Evolutionary conservation across 495 filamentous ascomycete species (phyloP).

Genomic region (Lophiotrema nucula): DNA sequence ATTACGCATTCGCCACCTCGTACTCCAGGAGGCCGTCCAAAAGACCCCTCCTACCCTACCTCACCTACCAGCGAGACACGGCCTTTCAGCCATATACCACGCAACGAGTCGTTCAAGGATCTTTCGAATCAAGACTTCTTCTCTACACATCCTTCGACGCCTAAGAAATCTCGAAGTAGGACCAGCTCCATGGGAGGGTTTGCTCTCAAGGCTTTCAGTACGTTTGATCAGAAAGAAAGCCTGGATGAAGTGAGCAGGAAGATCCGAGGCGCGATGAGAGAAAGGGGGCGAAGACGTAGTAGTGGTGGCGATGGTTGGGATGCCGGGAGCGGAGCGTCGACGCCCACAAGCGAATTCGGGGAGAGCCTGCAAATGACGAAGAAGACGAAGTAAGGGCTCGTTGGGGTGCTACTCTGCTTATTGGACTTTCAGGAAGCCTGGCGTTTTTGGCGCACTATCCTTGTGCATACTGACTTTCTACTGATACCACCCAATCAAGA

Average conservation of each 20-base stretch:
- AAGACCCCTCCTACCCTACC: conserved; percentile 16
- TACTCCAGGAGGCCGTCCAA: conserved; percentile 8
- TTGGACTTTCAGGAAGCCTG: not conserved
- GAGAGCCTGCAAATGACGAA: conserved; percentile 13
- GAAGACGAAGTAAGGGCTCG: conserved; percentile 10
- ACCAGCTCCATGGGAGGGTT: conserved; percentile 65
- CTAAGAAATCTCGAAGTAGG: conserved; percentile 67
- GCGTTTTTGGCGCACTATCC: not conserved
- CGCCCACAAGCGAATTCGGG: conserved; percentile 18
- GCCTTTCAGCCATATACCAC: conserved; percentile 57
- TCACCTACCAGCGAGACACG: conserved; percentile 7
- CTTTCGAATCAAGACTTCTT: conserved; percentile 84
- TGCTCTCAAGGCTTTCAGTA: conserved; percentile 69
- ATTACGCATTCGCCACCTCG: conserved; percentile 44
- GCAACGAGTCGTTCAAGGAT: conserved; percentile 90
- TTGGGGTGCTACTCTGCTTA: not conserved
- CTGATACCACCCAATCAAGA: not conserved
- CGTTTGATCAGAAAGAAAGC: conserved; percentile 65
- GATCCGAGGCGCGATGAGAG: conserved; percentile 84
- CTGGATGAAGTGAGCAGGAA: conserved; percentile 81
- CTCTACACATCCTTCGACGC: conserved; percentile 75
- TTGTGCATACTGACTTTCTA: not conserved
- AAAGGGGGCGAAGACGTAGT: conserved; percentile 71
- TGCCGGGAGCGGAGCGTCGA: conserved; percentile 33
- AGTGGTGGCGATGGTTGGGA: conserved; percentile 56